Evolutionary conservation across 2,329 filamentous ascomycete species (phyloP), one percentile per base, ranked within the genome.

Genomic region (Bisporella sp.): DNA sequence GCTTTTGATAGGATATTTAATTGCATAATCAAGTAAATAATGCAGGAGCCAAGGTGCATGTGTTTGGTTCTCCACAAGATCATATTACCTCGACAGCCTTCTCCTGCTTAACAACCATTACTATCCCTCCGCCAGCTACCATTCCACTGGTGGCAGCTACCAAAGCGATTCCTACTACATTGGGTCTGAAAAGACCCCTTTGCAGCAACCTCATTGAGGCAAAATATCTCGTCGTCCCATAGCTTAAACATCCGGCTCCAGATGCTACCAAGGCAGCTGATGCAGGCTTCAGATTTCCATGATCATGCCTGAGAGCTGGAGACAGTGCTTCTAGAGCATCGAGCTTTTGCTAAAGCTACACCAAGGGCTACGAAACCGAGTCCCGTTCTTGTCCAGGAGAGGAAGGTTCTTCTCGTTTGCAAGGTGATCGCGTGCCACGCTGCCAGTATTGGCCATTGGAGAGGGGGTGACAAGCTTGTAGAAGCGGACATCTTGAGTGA

Each of bases 111-210:
- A 56, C 30, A 40, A 59, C 52, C 49, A 60, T 46, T 28, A 52
- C 51, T 41, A 57, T 51, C 3, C 56, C 58, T 13, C 59, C 59
- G 11, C 46, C 52, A 35, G 53, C 48, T 41, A 60, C 48, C 2
- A 51, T 45, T 12, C 46, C 57, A 33, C 51, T 53, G n/a, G 92
- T 89, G 66, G 92, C 84, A 59, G 84, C 89, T 52, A 93, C 88
- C 28, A 93, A 78, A 29, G 89, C 66, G 57, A 93, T 91, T 33
- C 89, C 89, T 32, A 79, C 77, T 62, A 95, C 88, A 61, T 95
- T 87, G 50, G 89, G 58, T 42, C 57, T 51, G 46, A 75, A 77
- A 30, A 71, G 53, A 4, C 73, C 73, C 45, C 64, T 60, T 63
- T 74, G 66, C 31, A 75, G 58, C 43, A 66, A 54, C 37, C 64